Evolutionary conservation across 2,329 filamentous ascomycete species (phyloP).

Genomic region (Sodiomyces alkalinus): DNA sequence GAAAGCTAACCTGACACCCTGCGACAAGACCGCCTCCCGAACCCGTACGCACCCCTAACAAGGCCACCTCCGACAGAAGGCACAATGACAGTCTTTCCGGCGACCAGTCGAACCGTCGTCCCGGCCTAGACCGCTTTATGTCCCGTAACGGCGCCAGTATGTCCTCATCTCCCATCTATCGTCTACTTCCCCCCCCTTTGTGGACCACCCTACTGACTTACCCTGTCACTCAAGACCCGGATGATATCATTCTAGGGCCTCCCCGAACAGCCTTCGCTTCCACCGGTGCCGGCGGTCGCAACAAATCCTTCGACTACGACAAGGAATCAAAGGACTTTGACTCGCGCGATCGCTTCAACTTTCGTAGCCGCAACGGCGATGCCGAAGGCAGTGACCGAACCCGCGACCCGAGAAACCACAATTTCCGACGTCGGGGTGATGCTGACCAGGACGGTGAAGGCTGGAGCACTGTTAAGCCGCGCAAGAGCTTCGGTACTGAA

Average conservation of each 20-base stretch:
- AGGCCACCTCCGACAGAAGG: conserved; percentile 27
- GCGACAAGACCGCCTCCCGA: conserved; percentile 26
- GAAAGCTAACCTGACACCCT: conserved; percentile 2
- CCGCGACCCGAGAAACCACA: conserved; percentile 29
- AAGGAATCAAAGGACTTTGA: conserved; percentile 37
- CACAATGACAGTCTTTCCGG: conserved; percentile 27
- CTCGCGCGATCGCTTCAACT: conserved; percentile 42
- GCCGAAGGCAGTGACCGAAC: conserved; percentile 33
- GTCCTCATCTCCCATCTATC: conserved; percentile 17
- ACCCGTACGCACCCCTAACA: conserved; percentile 27
- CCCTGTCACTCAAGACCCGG: conserved; percentile 34
- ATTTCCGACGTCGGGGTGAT: conserved; percentile 37
- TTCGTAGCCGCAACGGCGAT: conserved; percentile 37
- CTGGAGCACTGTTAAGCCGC: conserved; percentile 60
- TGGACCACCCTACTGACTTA: not conserved
- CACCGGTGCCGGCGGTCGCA: conserved; percentile 43
- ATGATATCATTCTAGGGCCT: conserved; percentile 76
- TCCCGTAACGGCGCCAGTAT: conserved; percentile 42
- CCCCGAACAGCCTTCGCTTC: conserved; percentile 75
- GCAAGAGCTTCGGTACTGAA: conserved; percentile 59
- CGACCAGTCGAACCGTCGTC: conserved; percentile 35
- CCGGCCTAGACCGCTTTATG: conserved; percentile 35
- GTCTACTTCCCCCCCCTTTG: not conserved
- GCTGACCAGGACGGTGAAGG: conserved; percentile 50
- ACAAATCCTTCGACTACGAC: conserved; percentile 31